Evolutionary conservation across 345 rosid genomes (phyloP).

Genomic region (Pistacia atlantica): DNA sequence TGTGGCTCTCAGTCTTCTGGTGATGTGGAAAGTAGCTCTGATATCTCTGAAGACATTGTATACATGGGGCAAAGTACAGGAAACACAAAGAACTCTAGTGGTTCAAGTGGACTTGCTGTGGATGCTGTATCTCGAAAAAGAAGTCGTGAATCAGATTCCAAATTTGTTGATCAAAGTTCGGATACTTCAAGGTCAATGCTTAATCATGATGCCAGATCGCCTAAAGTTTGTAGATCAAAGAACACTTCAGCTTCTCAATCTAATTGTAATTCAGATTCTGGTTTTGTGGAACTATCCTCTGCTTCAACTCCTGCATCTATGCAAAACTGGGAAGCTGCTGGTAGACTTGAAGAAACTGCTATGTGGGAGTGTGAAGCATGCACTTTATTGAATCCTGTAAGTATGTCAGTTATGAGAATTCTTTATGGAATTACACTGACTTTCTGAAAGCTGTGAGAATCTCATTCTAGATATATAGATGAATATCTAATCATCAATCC

Average conservation of each 20-base stretch:
- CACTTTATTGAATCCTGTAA: constrained; percentile 81
- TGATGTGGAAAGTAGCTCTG: constrained; percentile 46
- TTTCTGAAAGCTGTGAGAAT: not conserved
- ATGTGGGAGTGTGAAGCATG: constrained; percentile 80
- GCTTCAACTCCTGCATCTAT: constrained; percentile 24
- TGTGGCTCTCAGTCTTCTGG: constrained; percentile 68
- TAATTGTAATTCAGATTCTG: constrained; percentile 6
- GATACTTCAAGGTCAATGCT: constrained; percentile 17
- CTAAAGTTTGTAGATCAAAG: constrained; percentile 41
- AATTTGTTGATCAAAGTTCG: constrained; percentile 41
- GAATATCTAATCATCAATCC: not conserved
- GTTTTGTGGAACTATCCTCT: constrained; percentile 21
- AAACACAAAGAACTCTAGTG: constrained; percentile 22
- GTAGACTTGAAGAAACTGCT: constrained; percentile 32
- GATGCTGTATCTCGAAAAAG: constrained; percentile 46
- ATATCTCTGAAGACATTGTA: constrained; percentile 31
- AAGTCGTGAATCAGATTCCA: constrained; percentile 33
- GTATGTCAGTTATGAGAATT: constrained; percentile 22
- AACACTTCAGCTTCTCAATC: constrained; percentile 24
- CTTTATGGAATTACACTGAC: not conserved
- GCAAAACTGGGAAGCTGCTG: constrained; percentile 26
- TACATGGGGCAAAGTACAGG: constrained; percentile 24
- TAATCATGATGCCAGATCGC: constrained; percentile 22
- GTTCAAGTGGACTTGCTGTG: constrained; percentile 13
- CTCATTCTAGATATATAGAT: not conserved